These are phyloP conservation scores for Scenedesmus sp. DNA, from an alignment of 163 green algal species.

Conservation along the genomic window DNA sequence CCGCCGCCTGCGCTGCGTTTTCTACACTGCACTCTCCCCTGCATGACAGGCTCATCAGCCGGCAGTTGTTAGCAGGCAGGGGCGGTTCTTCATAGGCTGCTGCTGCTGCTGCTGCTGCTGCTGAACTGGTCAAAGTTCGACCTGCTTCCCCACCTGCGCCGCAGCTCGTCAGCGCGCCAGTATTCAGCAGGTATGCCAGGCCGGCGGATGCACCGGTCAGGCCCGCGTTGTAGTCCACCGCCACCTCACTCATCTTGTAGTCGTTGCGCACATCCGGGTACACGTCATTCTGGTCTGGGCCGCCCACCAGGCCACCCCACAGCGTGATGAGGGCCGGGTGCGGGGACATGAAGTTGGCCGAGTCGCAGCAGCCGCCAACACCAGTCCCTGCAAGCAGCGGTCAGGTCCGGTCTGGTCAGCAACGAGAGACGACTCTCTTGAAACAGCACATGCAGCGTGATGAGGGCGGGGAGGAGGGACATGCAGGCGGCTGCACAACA, in stretches of 20 bases:
- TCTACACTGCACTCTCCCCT: too few relatives aligned
- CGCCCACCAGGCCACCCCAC: background rate
- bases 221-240: background rate
- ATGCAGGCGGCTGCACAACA: too few relatives aligned
- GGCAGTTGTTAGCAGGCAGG: too few relatives aligned
- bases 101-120: background rate
- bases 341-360: background rate
- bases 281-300: background rate
- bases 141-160: background rate
- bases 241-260: slow-evolving; percentile 9
- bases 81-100: too few relatives aligned
- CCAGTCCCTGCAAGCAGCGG: background rate
- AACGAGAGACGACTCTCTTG: too few relatives aligned
- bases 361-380: background rate
- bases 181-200: background rate
- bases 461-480: background rate
- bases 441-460: background rate
- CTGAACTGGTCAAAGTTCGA: background rate
- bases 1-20: too few relatives aligned
- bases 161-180: background rate
- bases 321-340: background rate
- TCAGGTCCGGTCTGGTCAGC: too few relatives aligned
- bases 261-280: background rate
- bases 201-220: background rate
- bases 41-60: too few relatives aligned